These are phyloP conservation scores for Geosiphon pyriformis DNA, from an alignment of 192 early-diverging fungal genomes.

Conservation along the genomic window DNA sequence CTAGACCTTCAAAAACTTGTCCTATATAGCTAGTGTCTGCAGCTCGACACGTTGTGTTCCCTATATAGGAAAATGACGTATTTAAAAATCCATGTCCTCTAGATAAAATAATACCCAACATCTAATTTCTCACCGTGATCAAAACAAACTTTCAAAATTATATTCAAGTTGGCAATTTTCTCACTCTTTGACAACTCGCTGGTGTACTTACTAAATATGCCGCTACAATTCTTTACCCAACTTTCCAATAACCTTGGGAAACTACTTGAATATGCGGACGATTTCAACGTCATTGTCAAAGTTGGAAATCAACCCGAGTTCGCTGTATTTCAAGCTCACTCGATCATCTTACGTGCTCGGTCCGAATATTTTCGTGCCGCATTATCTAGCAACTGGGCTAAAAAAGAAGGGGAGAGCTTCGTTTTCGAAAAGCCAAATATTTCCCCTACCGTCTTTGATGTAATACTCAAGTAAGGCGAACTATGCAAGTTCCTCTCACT, in stretches of 20 bases:
- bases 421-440: conserved; percentile 17
- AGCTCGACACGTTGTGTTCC: no score
- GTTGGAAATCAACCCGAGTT: conserved; percentile 3
- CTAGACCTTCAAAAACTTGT: no score
- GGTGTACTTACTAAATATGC: no score
- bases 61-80: no score
- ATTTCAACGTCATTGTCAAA: conserved; percentile 14
- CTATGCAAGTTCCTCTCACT: no score
- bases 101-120: no score
- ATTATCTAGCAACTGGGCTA: conserved; percentile 5
- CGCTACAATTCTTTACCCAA: conserved; percentile 9
- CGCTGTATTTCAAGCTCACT: conserved; percentile 8
- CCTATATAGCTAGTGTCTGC: no score
- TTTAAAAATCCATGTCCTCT: no score
- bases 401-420: conserved; percentile 4
- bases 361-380: conserved; percentile 15
- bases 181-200: no score
- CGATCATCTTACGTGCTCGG: conserved; percentile 11
- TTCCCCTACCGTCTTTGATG: conserved; percentile 14
- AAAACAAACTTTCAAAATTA: no score
- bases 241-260: not conserved
- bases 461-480: conserved; percentile 18
- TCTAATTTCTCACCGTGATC: no score
- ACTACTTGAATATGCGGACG: conserved; percentile 9
- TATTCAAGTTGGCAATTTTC: no score